Base-by-base conservation (phyloP, 2,329 filamentous ascomycete genomes). In the Harringtonia lauricola region DNA sequence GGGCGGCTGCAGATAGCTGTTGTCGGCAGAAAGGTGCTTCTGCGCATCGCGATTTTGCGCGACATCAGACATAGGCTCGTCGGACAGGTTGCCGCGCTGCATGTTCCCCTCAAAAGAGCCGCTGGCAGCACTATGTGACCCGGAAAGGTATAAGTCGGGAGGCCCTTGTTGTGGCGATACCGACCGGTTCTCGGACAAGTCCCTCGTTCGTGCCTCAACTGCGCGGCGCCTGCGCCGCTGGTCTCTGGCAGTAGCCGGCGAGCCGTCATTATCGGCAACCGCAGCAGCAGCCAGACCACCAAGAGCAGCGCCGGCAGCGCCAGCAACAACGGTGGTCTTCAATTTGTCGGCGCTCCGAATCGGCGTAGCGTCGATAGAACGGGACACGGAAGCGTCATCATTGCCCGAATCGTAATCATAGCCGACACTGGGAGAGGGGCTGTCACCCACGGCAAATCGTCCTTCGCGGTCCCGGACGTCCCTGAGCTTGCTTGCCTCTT, bases 1-100 rank as follows among this genome's bases (percentile, higher is more conserved):
- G 7, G 86, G 86, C 8, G 88, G 68, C 14, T 85, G 75, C 39
- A 79, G 68, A 41, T 44, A 51, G 21, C 39, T 34, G 2, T 24
- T 31, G 13, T 43, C 39, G 2, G 77, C 71, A 47, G 74, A 72
- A 47, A 74, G 65, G 3, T 50, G 55, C 28, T 74, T 67, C 7
- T 74, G 71, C 35, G 70, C 68, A 9, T 72, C 71, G 10, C 76
- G 70, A 1, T 58, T 58, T 47, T 67, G 66, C 38, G 62, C 63
- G 18, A 44, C 24, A 10, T 44, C 45, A 3, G 45, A 43, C 22
- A 30, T 35, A 2, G 36, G n/a, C 7, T 12, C 33, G n/a, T 39
- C 28, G 10, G 39, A 26, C 2, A 35, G 17, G 26, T 15, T 7
- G 4, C 36, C 26, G 4, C 39, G 43, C 2, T 4, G 12, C 17